Base-by-base conservation (phyloP, 441 rosid genomes). In the Erodium trifolium region DNA sequence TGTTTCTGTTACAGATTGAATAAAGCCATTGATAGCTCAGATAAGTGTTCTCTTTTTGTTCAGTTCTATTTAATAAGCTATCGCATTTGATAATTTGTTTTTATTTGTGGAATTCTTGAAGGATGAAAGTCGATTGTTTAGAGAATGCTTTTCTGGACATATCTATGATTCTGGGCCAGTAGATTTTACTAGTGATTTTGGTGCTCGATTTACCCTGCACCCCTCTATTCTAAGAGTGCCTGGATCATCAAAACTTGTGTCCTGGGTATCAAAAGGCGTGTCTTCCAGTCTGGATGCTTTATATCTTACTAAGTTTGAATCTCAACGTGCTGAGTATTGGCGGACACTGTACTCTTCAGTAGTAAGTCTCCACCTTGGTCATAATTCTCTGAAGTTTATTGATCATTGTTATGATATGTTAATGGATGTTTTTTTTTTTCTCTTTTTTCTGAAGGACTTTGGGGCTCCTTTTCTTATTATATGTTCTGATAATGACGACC, bases 241-340 rank as follows among this genome's bases (percentile, higher is more conserved):
- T 73, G 96, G 85, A 18, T 81, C 97, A 12, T 80, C 89, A 13
- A 91, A 79, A 60, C 74, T 91, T 66, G 73, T 88, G 55, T 89
- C 97, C 67, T 91, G 88, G 97, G 47, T 88, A 71, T 90, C 88
- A 2, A 93, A 84, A 82, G 91, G 92, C 39, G 73, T 93, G 73
- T 73, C 89, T 65, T 88, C 92, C 29, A 84, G 92, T 71, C 82
- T 93, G 27, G 96, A 88, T 75, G 85, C 95, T 76, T 75, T 93
- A 68, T 88, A 85, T 78, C 86, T 93, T 71, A 93, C 97, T 16
- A 86, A 90, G 69, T 91, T 91, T 74, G 97, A 87, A 53, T 79
- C 84, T 55, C 97, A 93, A 78, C 96, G 95, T 27, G 78, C 82
- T 64, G 95, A 91, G 81, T 93, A 91, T 78, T 91, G 98, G 98